Base-by-base conservation (phyloP, 176 grass and related monocot genomes). In the Cenchrus americanus region DNA sequence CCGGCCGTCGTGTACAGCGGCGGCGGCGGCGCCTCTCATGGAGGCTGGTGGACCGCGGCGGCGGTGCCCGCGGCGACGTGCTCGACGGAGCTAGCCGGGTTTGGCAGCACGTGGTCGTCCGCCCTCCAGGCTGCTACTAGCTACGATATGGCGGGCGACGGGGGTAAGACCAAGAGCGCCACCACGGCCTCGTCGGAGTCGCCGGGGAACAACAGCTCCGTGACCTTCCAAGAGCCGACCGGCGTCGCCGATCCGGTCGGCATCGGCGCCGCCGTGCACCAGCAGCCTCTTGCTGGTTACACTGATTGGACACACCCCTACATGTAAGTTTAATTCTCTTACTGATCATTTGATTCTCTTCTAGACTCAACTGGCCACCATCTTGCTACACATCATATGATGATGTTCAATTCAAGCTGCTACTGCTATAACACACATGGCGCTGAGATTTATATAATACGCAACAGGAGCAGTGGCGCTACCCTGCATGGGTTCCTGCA, bases 141-240 rank as follows among this genome's bases (percentile, higher is more conserved):
- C 18, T 87, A 91, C 27, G 84, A 87, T 69, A 26, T 80, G 62
- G 74, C 61, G 27, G 62, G 12, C 15, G 85, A 80, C 54, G 76
- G 62, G 19, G 62, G 26, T 34, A 90, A 87, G 84, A 59, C 88
- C 18, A 91, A 55, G 69, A 80, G 60, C 51, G 51, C 62, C 62
- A 70, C 89, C 80, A 84, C 85, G 23, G 84, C 89, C 76, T 91
- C 89, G 17, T 87, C 89, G 69, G 88, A 80, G 40, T 90, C 87
- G 3, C 88, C 91, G 10, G 88, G 84, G 7, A 86, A 86, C 79
- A 88, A 82, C 79, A 88, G 88, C 79, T 86, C 88, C 4, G n/a
- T 83, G 10, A 93, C 82, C 14, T 90, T 88, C 88, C 91, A 93
- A 51, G 91, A 93, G 7, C 64, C 62, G 1, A 26, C 69, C 9